Conservation (phyloP, 768 basidiomycete genomes). For the Auriscalpium microsporum region DNA sequence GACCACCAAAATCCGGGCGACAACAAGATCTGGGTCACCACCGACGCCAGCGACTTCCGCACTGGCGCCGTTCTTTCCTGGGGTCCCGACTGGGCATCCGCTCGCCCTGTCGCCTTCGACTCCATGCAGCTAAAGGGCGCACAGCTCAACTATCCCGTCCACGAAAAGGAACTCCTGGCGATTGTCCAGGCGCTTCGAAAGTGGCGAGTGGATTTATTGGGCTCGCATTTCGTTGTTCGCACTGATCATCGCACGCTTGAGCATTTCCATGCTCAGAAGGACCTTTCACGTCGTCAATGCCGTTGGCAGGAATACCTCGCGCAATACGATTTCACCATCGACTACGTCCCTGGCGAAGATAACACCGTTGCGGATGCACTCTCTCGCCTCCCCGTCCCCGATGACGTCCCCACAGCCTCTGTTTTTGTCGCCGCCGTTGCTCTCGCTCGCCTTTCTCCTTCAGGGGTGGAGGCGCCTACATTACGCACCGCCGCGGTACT, state of each 20-base stretch:
- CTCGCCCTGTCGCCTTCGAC: constrained; percentile 26
- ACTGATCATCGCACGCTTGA: constrained; percentile 32
- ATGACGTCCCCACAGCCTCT: neutral
- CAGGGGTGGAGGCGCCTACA: neutral
- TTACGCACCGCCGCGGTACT: constrained; percentile 1
- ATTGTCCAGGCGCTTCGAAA: constrained; percentile 25
- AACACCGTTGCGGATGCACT: constrained; percentile 15
- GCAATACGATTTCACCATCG: constrained; percentile 10
- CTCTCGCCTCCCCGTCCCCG: constrained; percentile 2
- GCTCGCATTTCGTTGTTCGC: constrained; percentile 19
- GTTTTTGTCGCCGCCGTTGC: too few species aligned
- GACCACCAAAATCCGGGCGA: constrained; percentile 23
- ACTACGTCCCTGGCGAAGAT: constrained; percentile 10
- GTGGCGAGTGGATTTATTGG: constrained; percentile 17
- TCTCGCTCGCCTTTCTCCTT: neutral
- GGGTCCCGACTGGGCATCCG: constrained; percentile 18
- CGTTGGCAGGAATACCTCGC: constrained; percentile 12
- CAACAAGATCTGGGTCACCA: constrained; percentile 28
- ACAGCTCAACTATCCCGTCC: constrained; percentile 29
- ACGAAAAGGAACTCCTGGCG: constrained; percentile 31
- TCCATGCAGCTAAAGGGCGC: constrained; percentile 24
- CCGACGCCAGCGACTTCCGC: constrained; percentile 23
- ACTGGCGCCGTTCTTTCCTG: constrained; percentile 16
- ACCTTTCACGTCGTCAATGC: constrained; percentile 6
- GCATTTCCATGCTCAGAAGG: neutral